Evolutionary conservation across 257 asterid species (phyloP).

Genomic region (Solanum raphanifolium): DNA sequence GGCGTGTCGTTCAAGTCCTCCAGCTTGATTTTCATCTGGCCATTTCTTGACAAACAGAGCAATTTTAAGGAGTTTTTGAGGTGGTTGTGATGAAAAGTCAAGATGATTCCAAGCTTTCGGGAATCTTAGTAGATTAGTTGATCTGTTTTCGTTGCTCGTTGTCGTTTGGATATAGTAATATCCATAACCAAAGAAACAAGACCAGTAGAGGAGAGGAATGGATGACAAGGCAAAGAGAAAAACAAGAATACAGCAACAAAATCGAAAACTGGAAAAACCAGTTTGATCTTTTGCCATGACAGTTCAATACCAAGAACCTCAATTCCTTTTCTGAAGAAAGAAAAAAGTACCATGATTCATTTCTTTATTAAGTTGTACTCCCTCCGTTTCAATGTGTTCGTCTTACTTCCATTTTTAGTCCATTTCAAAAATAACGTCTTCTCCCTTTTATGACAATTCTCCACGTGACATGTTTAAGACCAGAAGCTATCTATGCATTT

Average conservation of each 20-base stretch:
- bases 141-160: not conserved
- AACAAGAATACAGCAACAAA: slow-evolving; percentile 5
- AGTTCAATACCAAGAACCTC: not conserved
- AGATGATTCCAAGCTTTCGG: slow-evolving; percentile 58
- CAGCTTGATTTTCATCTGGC: slow-evolving; percentile 44
- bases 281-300: slow-evolving; percentile 27
- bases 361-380: not conserved
- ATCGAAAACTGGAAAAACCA: not conserved
- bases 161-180: slow-evolving; percentile 5
- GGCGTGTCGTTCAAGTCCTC: slow-evolving; percentile 77
- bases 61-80: slow-evolving; percentile 35
- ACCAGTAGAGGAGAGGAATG: slow-evolving; percentile 28
- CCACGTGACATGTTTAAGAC: not conserved
- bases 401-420: not conserved
- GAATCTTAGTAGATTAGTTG: slow-evolving; percentile 28
- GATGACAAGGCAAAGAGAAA: slow-evolving; percentile 33
- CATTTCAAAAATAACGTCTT: not conserved
- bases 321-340: not conserved
- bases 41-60: slow-evolving; percentile 74
- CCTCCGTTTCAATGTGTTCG: not conserved
- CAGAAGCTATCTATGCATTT: accelerated
- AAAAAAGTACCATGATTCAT: not conserved
- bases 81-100: slow-evolving; percentile 22
- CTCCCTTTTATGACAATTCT: not conserved
- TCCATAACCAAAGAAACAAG: not conserved